Conservation (phyloP, 108 stramenopile species). For the Schizochytrium sp. region DNA sequence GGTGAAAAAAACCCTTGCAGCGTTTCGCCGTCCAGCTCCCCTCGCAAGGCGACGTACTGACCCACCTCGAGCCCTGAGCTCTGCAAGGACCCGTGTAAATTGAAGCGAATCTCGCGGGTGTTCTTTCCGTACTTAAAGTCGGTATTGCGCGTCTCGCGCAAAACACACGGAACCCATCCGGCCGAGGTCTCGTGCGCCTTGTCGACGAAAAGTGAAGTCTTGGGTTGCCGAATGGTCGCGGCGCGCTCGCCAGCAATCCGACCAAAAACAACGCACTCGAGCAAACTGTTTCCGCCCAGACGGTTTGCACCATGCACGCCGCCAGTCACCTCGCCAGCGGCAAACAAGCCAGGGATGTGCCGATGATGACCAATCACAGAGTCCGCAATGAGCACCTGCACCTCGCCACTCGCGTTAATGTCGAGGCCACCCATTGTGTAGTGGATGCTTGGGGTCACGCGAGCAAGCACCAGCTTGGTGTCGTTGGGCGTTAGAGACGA, state of each 20-base stretch:
- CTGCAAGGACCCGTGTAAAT: slow-evolving; percentile 43
- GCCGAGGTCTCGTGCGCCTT: not conserved
- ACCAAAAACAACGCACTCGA: slow-evolving; percentile 81
- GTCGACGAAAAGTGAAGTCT: not conserved
- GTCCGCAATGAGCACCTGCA: slow-evolving; percentile 30
- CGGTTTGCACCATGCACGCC: slow-evolving; percentile 69
- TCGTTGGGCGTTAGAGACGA: not conserved
- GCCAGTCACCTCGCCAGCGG: slow-evolving; percentile 67
- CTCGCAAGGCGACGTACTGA: slow-evolving; percentile 45
- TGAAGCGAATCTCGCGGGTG: slow-evolving; percentile 43
- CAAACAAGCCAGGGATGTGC: slow-evolving; percentile 56
- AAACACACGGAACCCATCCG: slow-evolving; percentile 32
- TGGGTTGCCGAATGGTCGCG: not conserved
- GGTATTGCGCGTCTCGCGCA: slow-evolving; percentile 45
- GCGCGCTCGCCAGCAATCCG: slow-evolving; percentile 59
- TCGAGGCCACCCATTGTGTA: slow-evolving; percentile 83
- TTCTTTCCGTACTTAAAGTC: slow-evolving; percentile 47
- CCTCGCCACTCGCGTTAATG: slow-evolving; percentile 60
- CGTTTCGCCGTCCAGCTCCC: slow-evolving; percentile 48
- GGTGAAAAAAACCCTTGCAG: slow-evolving; percentile 26
- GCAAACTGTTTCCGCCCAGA: slow-evolving; percentile 71
- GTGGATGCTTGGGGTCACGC: slow-evolving; percentile 64
- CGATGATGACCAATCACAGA: slow-evolving; percentile 30
- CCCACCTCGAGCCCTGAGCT: slow-evolving; percentile 41
- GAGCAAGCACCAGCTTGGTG: slow-evolving; percentile 13